Base-by-base conservation (phyloP, 148 eudicot genomes). In the Chenopodium berlandieri region DNA sequence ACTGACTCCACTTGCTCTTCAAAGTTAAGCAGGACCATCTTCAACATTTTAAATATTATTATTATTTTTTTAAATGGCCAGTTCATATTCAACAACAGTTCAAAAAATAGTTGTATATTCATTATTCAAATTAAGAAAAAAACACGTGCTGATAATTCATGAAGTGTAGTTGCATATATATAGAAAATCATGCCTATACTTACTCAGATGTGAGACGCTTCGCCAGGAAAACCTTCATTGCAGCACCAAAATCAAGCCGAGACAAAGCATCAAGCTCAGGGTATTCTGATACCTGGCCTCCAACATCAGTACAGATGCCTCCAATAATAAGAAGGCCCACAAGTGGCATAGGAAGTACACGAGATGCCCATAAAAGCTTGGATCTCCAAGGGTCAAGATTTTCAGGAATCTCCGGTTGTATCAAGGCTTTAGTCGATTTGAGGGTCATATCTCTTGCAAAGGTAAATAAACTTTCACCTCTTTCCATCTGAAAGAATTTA, bases 391-490 rank as follows among this genome's bases (percentile, higher is more conserved):
- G 97, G 82, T 89, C 95, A 73, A 90, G 90, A 75, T 91, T 90
- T 86, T 92, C 95, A 52, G 94, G 89, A 77, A 86, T 81, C 73
- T 88, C 64, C 50, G 90, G 85, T 84, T 94, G 91, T 82, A 92
- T 87, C 81, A 92, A 82, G 76, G 94, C 98, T 83, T 96, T 90
- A 37, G 98, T 90, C 56, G 98, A 94, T 85, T 82, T 89, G 75
- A 90, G 86, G 68, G 98, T 94, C 94, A 94, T 92, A 81, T 96
- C 99, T 83, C 94, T 91, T 75, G 99, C 99, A 90, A 96, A 94
- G 71, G 97, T 86, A 77, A 94, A 92, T 77, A 96, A 65, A 81
- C 94, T 91, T 89, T 96, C 99, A 75, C 99, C 99, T 88, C 91
- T 94, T 82, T 94, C 91, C 48, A 79, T 76, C 99, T 96, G 94